phyloP scores from a whole-genome alignment of 2,329 filamentous ascomycete species.

The Dendryphion nanum region DNA sequence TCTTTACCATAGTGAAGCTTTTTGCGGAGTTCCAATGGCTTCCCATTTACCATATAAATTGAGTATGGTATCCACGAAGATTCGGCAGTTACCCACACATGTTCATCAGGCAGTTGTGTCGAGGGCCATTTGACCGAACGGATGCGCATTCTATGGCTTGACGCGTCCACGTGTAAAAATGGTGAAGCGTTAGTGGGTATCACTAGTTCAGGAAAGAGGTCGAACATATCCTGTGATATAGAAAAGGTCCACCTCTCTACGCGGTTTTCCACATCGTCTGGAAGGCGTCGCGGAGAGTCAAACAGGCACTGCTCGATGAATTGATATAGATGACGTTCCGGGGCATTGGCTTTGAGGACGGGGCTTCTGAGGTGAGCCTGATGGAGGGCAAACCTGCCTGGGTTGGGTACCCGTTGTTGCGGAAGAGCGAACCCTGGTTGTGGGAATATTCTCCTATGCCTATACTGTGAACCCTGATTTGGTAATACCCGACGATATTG shows the following conservation, averaged over 20 bases:
- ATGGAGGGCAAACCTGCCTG: slow-evolving; percentile 54
- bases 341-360: slow-evolving; percentile 26
- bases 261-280: slow-evolving; percentile 32
- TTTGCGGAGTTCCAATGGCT: slow-evolving; percentile 56
- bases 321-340: slow-evolving; percentile 51
- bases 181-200: too few relatives aligned
- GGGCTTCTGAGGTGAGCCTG: slow-evolving; percentile 59
- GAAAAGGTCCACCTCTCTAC: slow-evolving; percentile 49
- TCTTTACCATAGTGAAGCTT: slow-evolving; percentile 75
- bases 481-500: too few relatives aligned
- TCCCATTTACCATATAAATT: slow-evolving; percentile 66
- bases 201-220: too few relatives aligned
- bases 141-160: too few relatives aligned
- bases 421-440: slow-evolving; percentile 26
- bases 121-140: slow-evolving; percentile 58
- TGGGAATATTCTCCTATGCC: too few relatives aligned
- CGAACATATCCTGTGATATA: slow-evolving; percentile 41
- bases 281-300: too few relatives aligned
- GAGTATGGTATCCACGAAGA: slow-evolving; percentile 68
- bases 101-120: slow-evolving; percentile 37
- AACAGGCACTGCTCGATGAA: too few relatives aligned
- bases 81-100: slow-evolving; percentile 62
- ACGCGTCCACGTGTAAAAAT: too few relatives aligned
- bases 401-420: slow-evolving; percentile 44
- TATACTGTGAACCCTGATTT: too few relatives aligned